These are phyloP conservation scores for Tympanopsis confertula DNA, from an alignment of 2,329 filamentous ascomycete species.

Conservation along the genomic window DNA sequence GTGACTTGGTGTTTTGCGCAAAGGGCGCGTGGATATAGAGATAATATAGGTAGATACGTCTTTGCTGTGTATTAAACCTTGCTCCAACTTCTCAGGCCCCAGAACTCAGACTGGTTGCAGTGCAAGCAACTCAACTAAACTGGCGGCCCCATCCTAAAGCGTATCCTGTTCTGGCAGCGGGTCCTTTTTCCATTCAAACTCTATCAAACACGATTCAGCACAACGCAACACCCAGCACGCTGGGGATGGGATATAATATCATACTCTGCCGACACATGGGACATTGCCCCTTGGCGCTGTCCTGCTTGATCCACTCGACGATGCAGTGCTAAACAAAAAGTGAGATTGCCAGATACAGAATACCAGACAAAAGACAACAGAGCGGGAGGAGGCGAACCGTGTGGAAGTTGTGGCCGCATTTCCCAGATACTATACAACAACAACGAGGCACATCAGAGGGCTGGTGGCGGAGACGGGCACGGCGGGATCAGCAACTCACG, in stretches of 20 bases:
- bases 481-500: conserved; percentile 41
- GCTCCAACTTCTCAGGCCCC: too few species aligned
- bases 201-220: too few species aligned
- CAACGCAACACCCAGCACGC: too few species aligned
- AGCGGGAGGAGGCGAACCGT: conserved; percentile 49
- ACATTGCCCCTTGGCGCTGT: conserved; percentile 83
- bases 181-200: too few species aligned
- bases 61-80: too few species aligned
- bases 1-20: too few species aligned
- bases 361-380: conserved; percentile 6
- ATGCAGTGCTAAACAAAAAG: conserved; percentile 67
- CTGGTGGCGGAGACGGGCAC: background rate
- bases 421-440: conserved; percentile 66
- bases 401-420: conserved; percentile 95
- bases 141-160: too few species aligned
- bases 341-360: background rate
- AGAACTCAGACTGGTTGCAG: too few species aligned
- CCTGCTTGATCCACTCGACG: conserved; percentile 88
- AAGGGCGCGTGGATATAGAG: too few species aligned
- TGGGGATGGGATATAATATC: conserved; percentile 10
- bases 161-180: too few species aligned
- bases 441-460: conserved; percentile 2
- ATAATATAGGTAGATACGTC: too few species aligned
- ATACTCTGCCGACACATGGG: conserved; percentile 95
- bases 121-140: too few species aligned